phyloP scores from a whole-genome alignment of 1,284 basidiomycete genomes.

The Macrocybe sp. region DNA sequence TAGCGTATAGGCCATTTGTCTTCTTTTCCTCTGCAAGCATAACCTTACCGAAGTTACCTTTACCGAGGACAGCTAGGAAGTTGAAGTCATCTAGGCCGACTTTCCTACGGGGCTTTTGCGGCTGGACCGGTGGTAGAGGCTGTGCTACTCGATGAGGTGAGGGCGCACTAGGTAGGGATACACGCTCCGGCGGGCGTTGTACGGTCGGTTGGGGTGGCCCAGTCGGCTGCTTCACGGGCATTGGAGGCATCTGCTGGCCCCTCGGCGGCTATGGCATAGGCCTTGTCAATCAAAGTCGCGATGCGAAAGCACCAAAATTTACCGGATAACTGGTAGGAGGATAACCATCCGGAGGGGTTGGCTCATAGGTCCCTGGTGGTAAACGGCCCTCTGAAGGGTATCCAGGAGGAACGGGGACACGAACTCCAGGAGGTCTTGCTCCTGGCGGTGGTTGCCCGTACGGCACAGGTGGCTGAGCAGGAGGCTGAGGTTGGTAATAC shows the following conservation, averaged over 20 bases:
- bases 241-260: constrained; percentile 19
- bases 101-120: constrained; percentile 63
- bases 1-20: constrained; percentile 87
- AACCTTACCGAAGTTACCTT: constrained; percentile 99
- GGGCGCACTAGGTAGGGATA: constrained; percentile 22
- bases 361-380: constrained; percentile 28
- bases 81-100: constrained; percentile 99
- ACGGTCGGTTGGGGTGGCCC: constrained; percentile 11
- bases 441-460: constrained; percentile 40
- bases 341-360: constrained; percentile 26
- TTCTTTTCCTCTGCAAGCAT: constrained; percentile 99
- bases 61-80: constrained; percentile 96
- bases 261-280: constrained; percentile 12
- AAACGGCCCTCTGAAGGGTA: constrained; percentile 32
- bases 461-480: constrained; percentile 23
- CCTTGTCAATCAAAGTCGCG: constrained; percentile 1
- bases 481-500: constrained; percentile 28
- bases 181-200: constrained; percentile 25
- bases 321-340: constrained; percentile 20
- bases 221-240: constrained; percentile 19
- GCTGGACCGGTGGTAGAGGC: constrained; percentile 29
- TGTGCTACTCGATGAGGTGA: constrained; percentile 27
- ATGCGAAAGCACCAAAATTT: neutral
- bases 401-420: constrained; percentile 35
- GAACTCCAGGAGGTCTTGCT: constrained; percentile 16